Percentiles rank a stretch among this genome's conserved stretches.
phyloP scores from a whole-genome alignment of 306 rosid species.

The Prunus armeniaca region DNA sequence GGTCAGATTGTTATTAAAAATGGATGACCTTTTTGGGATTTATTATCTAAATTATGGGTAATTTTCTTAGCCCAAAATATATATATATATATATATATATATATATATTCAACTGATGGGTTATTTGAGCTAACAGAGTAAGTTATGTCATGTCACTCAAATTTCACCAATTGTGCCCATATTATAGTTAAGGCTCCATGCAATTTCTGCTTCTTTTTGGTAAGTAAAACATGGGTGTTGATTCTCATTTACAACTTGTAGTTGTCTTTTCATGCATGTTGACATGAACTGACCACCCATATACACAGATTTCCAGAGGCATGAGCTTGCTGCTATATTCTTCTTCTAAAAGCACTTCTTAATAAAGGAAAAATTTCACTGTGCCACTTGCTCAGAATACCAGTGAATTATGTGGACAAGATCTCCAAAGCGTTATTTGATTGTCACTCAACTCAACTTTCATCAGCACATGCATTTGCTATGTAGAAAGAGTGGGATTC shows the following conservation, averaged over 20 bases:
- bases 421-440: constrained; percentile 6
- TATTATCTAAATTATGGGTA: no score
- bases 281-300: background rate
- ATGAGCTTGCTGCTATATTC: background rate
- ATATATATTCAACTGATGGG: no score
- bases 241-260: background rate
- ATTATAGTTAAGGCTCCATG: background rate
- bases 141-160: background rate
- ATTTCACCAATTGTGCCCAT: background rate
- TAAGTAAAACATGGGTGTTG: background rate
- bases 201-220: background rate
- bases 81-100: no score
- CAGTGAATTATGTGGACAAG: background rate
- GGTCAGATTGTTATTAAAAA: background rate
- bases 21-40: no score
- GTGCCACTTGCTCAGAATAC: background rate
- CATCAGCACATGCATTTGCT: constrained; percentile 15
- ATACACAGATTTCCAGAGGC: background rate
- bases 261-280: background rate
- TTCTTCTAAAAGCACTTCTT: background rate
- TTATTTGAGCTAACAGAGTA: background rate
- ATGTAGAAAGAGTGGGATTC: constrained; percentile 18
- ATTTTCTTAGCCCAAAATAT: no score
- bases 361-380: no score
- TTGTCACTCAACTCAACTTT: constrained; percentile 3